Conservation (phyloP, 164 flowering plant genomes). For the Liriodendron chinense region DNA sequence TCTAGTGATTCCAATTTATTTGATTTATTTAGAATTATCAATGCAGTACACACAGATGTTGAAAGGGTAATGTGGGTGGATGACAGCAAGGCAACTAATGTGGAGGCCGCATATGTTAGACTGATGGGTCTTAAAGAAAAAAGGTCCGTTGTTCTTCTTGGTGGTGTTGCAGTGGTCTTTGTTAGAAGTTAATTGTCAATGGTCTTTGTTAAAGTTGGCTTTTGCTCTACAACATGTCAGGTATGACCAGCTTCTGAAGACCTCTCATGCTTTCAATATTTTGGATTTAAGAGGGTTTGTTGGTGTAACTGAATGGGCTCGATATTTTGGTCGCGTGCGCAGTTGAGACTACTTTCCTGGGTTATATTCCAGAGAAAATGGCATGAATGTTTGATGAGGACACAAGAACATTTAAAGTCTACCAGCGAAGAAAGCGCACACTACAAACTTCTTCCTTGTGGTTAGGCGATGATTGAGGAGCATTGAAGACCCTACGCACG, state of each 20-base stretch:
- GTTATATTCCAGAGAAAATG: background rate
- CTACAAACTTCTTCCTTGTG: too few relatives aligned
- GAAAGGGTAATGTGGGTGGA: slow-evolving; percentile 40
- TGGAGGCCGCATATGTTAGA: slow-evolving; percentile 42
- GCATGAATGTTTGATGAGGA: too few relatives aligned
- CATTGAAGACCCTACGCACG: too few relatives aligned
- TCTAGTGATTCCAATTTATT: too few relatives aligned
- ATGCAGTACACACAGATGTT: slow-evolving; percentile 33
- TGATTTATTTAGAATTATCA: background rate
- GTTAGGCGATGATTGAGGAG: too few relatives aligned
- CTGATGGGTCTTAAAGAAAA: slow-evolving; percentile 36
- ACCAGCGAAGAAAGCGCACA: too few relatives aligned
- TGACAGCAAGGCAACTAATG: slow-evolving; percentile 58
- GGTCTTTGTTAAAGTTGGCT: slow-evolving; percentile 7
- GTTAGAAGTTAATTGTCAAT: slow-evolving; percentile 4
- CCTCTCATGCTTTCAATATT: slow-evolving; percentile 93
- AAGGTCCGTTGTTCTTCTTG: slow-evolving; percentile 40
- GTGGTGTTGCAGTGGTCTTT: slow-evolving; percentile 38
- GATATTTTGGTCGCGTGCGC: slow-evolving; percentile 95
- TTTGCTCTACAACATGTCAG: slow-evolving; percentile 48
- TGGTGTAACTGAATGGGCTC: slow-evolving; percentile 97
- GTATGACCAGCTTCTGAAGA: slow-evolving; percentile 99
- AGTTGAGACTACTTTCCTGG: slow-evolving; percentile 42
- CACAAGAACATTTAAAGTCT: too few relatives aligned
- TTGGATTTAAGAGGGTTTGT: slow-evolving; percentile 93